Evolutionary conservation across 2,329 filamentous ascomycete genomes (phyloP).

Genomic region (Fusarium irregulare): DNA sequence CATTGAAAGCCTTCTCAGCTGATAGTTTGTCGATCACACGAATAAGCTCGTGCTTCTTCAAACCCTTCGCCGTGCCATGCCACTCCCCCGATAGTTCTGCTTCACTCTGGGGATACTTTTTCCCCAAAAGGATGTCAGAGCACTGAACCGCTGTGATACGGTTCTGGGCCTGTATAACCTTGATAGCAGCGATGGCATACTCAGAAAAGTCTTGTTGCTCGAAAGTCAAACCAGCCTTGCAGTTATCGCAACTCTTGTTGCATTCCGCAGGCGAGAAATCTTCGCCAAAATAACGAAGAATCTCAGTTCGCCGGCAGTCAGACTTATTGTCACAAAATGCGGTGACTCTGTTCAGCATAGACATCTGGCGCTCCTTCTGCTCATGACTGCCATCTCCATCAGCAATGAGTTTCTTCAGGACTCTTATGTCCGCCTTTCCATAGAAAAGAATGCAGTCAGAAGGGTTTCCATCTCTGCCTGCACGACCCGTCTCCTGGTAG

Average conservation of each 20-base stretch:
- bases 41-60: conserved; percentile 82
- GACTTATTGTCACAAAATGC: conserved; percentile 90
- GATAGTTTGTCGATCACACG: conserved; percentile 84
- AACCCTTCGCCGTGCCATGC: conserved; percentile 74
- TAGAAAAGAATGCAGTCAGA: conserved; percentile 95
- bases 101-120: conserved; percentile 68
- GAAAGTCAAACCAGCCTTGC: conserved; percentile 76
- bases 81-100: conserved; percentile 65
- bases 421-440: conserved; percentile 78
- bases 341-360: conserved; percentile 87
- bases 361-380: conserved; percentile 84
- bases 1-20: conserved; percentile 77
- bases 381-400: conserved; percentile 79
- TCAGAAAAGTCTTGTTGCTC: conserved; percentile 81
- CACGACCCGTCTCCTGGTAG: conserved; percentile 96
- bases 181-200: conserved; percentile 77
- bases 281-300: conserved; percentile 95
- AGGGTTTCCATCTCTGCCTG: conserved; percentile 86
- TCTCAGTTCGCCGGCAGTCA: conserved; percentile 87
- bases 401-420: conserved; percentile 83
- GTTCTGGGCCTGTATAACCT: conserved; percentile 70
- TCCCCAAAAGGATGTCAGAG: conserved; percentile 85
- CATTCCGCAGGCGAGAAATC: conserved; percentile 79
- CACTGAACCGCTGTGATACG: conserved; percentile 81
- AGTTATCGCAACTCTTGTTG: conserved; percentile 86